Percentiles rank a stretch among this genome's conserved stretches.
phyloP scores from a whole-genome alignment of 2,329 filamentous ascomycete genomes.

The Venturia oleaginea region DNA sequence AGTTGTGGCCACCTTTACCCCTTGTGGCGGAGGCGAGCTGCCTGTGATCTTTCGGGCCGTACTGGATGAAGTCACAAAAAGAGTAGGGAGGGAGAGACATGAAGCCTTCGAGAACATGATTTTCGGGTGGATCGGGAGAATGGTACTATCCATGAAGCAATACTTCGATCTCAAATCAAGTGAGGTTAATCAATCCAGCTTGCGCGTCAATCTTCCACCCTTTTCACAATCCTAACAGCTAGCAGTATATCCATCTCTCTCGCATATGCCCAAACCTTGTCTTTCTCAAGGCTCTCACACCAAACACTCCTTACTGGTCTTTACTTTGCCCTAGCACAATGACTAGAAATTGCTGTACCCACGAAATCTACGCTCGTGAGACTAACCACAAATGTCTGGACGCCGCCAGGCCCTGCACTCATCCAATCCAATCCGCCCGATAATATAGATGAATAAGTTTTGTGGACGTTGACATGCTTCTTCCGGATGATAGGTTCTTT shows the following conservation, averaged over 20 bases:
- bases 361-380: conserved; percentile 19
- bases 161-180: conserved; percentile 26
- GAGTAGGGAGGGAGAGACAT: conserved; percentile 27
- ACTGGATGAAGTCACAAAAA: conserved; percentile 24
- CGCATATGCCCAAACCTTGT: conserved; percentile 27
- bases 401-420: too few species aligned
- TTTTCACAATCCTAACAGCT: conserved; percentile 15
- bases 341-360: conserved; percentile 24
- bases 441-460: too few species aligned
- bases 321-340: conserved; percentile 31
- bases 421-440: too few species aligned
- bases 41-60: conserved; percentile 31
- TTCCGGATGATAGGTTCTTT: too few species aligned
- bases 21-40: conserved; percentile 30
- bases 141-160: conserved; percentile 29
- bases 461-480: too few species aligned
- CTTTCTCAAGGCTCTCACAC: conserved; percentile 23
- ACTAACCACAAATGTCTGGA: too few species aligned
- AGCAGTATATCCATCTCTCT: conserved; percentile 28
- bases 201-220: conserved; percentile 9
- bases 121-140: conserved; percentile 28
- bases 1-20: conserved; percentile 29
- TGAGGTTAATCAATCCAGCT: conserved; percentile 18
- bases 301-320: conserved; percentile 29
- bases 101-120: conserved; percentile 30